Evolutionary conservation across 2,329 filamentous ascomycete species (phyloP), one percentile per base, ranked within the genome.

Genomic region (Fusarium liriodendri): DNA sequence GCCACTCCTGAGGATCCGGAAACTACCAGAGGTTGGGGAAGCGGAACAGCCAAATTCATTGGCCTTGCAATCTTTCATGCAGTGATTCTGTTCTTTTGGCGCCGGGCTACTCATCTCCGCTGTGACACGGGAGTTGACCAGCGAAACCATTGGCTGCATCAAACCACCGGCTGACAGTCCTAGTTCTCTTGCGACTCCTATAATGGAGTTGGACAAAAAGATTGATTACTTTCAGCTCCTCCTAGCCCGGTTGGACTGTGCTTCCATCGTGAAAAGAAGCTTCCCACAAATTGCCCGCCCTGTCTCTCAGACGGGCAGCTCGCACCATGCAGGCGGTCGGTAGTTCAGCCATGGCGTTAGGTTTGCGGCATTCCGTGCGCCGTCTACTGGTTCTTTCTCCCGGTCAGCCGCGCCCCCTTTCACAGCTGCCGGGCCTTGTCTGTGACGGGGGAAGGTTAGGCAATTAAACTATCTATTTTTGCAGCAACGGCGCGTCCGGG

Each of bases 1-100:
- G 72, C 76, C 72, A 77, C 76, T 73, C 75, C 67, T 77, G 74
- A 78, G 72, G 72, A 77, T 76, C 67, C 70, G 70, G 75, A 72
- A 69, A 54, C 70, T 73, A 77, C 67, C 68, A 74, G 55, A 76
- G 63, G 61, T 76, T 77, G 74, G 76, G 68, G 72, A 72, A 69
- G 66, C 29, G 37, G 61, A 37, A 62, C 16, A 29, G 20, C 18
- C 18, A 61, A 63, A 61, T 45, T 40, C 52, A 75, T 73, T 72
- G 70, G 69, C 40, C 64, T 66, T 55, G 47, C 38, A 38, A 16
- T 59, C 8, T 10, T 52, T 40, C 35, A 29, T 40, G 58, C 22
- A 66, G n/a, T 33, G 22, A 20, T 40, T 25, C 40, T 32, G 18
- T 40, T 25, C 54, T 33, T 38, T 33, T 60, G 45, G 57, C 32